phyloP scores from a whole-genome alignment of 495 filamentous ascomycete genomes.

The Hypoxylon fragiforme region DNA sequence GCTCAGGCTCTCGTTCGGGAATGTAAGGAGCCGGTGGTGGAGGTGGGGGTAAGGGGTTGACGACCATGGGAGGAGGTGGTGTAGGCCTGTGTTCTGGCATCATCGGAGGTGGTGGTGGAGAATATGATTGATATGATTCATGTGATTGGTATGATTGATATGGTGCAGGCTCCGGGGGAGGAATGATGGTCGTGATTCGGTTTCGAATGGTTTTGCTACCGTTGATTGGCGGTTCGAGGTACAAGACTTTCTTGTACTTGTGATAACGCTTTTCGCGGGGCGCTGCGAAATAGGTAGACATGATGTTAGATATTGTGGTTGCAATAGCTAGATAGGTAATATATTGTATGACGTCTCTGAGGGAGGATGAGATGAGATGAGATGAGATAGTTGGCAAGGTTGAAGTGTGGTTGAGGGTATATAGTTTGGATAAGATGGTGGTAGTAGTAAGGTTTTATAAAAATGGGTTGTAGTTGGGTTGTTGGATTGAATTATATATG shows the following conservation, averaged over 20 bases:
- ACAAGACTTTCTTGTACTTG: conserved; percentile 50
- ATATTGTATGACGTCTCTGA: background rate
- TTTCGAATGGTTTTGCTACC: conserved; percentile 44
- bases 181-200: conserved; percentile 49
- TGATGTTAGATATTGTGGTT: conserved; percentile 27
- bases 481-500: too few species aligned
- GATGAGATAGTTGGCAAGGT: background rate
- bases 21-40: conserved; percentile 24
- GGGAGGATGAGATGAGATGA: conserved; percentile 2
- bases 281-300: conserved; percentile 36
- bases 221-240: conserved; percentile 47
- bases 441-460: too few species aligned
- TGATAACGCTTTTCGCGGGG: conserved; percentile 37
- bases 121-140: too few species aligned
- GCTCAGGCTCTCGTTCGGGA: conserved; percentile 27
- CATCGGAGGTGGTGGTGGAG: conserved; percentile 22
- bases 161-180: conserved; percentile 37
- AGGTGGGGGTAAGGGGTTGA: conserved; percentile 35
- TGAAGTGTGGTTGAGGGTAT: background rate
- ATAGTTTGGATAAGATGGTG: background rate
- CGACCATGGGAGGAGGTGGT: conserved; percentile 35
- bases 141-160: too few species aligned
- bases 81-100: conserved; percentile 19
- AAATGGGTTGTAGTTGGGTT: too few species aligned
- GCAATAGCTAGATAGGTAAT: background rate